Evolutionary conservation across 345 rosid genomes (phyloP).

Genomic region (Stellera chamaejasme): DNA sequence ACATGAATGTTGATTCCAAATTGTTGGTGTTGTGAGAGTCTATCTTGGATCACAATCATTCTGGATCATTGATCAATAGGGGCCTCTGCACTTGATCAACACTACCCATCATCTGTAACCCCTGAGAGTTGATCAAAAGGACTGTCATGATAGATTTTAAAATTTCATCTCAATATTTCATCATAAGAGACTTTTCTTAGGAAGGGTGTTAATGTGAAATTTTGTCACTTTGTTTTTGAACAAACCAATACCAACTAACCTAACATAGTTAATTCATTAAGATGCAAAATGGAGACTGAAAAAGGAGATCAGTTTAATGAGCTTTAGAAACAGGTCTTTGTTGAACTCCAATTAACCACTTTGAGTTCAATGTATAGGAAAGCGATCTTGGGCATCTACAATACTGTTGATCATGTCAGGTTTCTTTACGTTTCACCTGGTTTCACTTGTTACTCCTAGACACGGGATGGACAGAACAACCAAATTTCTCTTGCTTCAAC

Average conservation of each 20-base stretch:
- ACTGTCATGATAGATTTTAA: no score
- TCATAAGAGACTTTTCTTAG: no score
- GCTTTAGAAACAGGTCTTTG: slow-evolving; percentile 39
- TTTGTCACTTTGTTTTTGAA: slow-evolving; percentile 17
- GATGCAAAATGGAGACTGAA: slow-evolving; percentile 24
- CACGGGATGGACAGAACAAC: slow-evolving; percentile 25
- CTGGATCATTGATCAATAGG: no score
- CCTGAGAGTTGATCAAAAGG: no score
- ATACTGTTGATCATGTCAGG: slow-evolving; percentile 60
- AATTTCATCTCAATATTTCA: no score
- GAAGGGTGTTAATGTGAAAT: neutral
- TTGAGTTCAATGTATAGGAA: slow-evolving; percentile 56
- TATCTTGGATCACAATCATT: no score
- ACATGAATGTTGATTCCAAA: no score
- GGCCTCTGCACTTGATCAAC: no score
- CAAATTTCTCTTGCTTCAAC: slow-evolving; percentile 35
- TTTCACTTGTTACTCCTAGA: slow-evolving; percentile 28
- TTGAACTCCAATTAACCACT: slow-evolving; percentile 50
- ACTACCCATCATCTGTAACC: no score
- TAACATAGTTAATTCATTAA: no score
- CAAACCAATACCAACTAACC: no score
- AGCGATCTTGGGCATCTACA: slow-evolving; percentile 41
- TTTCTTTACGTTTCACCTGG: slow-evolving; percentile 44
- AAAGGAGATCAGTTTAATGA: slow-evolving; percentile 35
- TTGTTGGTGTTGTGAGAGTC: no score